Conservation (phyloP, 2,329 filamentous ascomycete genomes). For the Diaporthe velutina region DNA sequence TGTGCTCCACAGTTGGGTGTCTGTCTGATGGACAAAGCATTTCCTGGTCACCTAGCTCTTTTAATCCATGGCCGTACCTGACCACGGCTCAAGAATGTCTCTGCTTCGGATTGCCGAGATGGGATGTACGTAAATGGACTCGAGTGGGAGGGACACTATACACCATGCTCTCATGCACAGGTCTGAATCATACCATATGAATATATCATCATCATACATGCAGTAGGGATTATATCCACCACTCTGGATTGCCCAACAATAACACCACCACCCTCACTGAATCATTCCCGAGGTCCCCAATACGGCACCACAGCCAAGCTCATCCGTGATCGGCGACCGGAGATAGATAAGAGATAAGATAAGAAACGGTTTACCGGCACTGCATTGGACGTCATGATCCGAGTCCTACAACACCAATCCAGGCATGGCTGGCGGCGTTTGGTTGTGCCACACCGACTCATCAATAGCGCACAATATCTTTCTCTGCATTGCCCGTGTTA, state of each 20-base stretch:
- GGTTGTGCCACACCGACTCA: neutral
- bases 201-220: constrained; percentile 6
- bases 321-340: neutral
- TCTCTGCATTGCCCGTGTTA: neutral
- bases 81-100: neutral
- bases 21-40: constrained; percentile 11
- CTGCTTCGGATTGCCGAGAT: neutral
- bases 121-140: neutral
- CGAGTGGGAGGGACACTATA: neutral
- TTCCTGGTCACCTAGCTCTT: neutral
- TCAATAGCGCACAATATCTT: neutral
- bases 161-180: constrained; percentile 7
- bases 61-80: neutral
- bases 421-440: neutral
- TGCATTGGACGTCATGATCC: constrained; percentile 20
- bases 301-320: neutral
- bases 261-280: neutral
- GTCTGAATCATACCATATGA: constrained; percentile 21
- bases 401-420: constrained; percentile 9
- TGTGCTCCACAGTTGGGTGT: neutral
- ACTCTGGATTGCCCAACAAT: neutral
- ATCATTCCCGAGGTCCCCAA: neutral
- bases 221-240: neutral
- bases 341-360: constrained; percentile 35
- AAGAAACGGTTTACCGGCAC: constrained; percentile 23